Percentiles rank a stretch among this genome's conserved stretches.
phyloP scores from a whole-genome alignment of 1,284 basidiomycete genomes.

The Leccinum angustisporum region DNA sequence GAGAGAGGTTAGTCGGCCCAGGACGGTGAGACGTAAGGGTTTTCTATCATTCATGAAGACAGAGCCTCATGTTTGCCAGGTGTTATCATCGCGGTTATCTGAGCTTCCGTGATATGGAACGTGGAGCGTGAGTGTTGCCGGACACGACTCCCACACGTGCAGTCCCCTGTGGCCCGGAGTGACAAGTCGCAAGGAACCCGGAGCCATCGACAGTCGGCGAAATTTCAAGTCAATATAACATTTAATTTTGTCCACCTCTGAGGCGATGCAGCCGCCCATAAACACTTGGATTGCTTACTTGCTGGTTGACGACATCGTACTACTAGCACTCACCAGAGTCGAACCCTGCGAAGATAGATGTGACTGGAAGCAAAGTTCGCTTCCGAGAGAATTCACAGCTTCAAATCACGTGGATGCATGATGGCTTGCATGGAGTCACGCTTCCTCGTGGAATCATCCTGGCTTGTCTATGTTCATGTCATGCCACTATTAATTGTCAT shows the following conservation, averaged over 20 bases:
- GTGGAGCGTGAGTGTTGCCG: constrained; percentile 6
- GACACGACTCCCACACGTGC: constrained; percentile 29
- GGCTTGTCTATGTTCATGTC: not conserved
- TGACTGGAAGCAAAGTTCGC: not conserved
- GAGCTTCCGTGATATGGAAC: constrained; percentile 25
- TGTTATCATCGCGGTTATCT: constrained; percentile 26
- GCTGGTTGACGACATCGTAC: not conserved
- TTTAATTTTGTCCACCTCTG: not conserved
- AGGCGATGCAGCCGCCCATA: not conserved
- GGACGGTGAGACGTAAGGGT: constrained; percentile 11
- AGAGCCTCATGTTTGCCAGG: constrained; percentile 34
- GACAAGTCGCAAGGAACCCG: not conserved
- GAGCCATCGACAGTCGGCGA: not conserved
- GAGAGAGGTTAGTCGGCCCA: constrained; percentile 12
- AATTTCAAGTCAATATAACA: not conserved
- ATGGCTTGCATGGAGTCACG: not conserved
- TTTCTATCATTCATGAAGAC: constrained; percentile 29
- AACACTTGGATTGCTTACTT: not conserved
- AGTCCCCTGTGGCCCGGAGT: not conserved
- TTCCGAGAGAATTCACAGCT: not conserved
- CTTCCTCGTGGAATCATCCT: not conserved
- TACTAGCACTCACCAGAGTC: not conserved
- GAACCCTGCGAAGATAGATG: not conserved
- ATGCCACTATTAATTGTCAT: not conserved
- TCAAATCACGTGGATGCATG: not conserved